Evolutionary conservation across 2,329 filamentous ascomycete genomes (phyloP).

Genomic region (Colletotrichum graminicola): DNA sequence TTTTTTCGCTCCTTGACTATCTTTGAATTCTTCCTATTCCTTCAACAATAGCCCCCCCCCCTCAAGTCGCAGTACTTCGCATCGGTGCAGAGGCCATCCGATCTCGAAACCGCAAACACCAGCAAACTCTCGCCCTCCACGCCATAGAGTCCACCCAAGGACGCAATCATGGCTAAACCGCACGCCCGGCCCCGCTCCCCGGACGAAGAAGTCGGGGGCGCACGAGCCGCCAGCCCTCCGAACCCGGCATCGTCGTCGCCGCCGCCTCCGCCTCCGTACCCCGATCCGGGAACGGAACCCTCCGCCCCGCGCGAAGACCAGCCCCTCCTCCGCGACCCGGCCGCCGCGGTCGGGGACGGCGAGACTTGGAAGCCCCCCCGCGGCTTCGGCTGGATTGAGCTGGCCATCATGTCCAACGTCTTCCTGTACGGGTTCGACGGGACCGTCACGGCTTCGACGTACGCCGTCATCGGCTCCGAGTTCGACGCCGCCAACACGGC

Average conservation of each 20-base stretch:
- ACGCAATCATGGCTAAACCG: constrained; percentile 8
- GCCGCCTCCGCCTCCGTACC: constrained; percentile 16
- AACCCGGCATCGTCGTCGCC: neutral
- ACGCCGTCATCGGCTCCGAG: constrained; percentile 80
- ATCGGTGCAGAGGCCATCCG: neutral
- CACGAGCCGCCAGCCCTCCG: constrained; percentile 22
- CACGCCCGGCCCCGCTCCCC: constrained; percentile 23
- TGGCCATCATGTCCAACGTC: constrained; percentile 74
- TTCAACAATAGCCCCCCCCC: neutral
- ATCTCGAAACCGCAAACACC: constrained; percentile 13
- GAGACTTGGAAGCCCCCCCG: constrained; percentile 60
- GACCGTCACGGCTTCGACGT: constrained; percentile 79
- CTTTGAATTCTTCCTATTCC: constrained; percentile 1
- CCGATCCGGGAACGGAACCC: constrained; percentile 11
- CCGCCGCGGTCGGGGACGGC: constrained; percentile 19
- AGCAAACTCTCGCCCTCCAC: neutral
- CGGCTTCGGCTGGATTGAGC: constrained; percentile 70
- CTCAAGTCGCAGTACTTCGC: constrained; percentile 9
- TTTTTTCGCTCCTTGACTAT: neutral
- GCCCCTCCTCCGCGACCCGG: constrained; percentile 45
- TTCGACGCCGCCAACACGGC: constrained; percentile 79
- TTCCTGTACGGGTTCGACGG: constrained; percentile 78
- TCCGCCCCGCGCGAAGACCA: constrained; percentile 41
- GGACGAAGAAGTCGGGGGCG: constrained; percentile 25
- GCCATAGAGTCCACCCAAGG: neutral